Evolutionary conservation across 139 green algal genomes (phyloP).

Genomic region (Mychonastes homosphaera): DNA sequence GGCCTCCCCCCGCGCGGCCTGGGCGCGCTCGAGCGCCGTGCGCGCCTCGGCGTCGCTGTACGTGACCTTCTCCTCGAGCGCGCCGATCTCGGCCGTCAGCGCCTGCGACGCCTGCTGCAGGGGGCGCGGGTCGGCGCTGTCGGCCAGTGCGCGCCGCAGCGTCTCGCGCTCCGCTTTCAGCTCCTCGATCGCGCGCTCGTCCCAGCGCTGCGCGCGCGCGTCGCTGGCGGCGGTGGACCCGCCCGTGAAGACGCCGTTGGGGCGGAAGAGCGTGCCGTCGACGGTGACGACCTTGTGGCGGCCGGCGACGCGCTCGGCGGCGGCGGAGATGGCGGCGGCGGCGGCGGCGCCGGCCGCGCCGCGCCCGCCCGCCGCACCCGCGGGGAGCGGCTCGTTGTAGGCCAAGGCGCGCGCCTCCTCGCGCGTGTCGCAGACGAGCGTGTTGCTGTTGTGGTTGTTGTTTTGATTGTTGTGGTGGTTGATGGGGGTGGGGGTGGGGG

Average conservation of each 20-base stretch:
- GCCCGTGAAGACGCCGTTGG: constrained; percentile 70
- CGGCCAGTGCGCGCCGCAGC: not conserved
- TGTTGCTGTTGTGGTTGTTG: constrained; percentile 47
- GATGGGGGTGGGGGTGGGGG: no score
- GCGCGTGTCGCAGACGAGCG: constrained; percentile 78
- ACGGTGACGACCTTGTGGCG: constrained; percentile 60
- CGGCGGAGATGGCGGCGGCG: no score
- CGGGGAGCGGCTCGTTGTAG: constrained; percentile 40
- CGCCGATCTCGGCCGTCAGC: constrained; percentile 12
- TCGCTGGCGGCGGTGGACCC: constrained; percentile 33
- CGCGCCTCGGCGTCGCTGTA: constrained; percentile 33
- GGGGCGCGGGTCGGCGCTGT: not conserved
- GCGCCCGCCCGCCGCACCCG: no score
- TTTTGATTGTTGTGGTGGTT: no score
- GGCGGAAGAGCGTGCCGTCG: constrained; percentile 79
- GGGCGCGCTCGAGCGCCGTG: constrained; percentile 5
- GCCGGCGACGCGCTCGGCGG: no score
- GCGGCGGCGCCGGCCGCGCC: no score
- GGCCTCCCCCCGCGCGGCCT: constrained; percentile 7
- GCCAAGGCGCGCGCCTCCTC: constrained; percentile 67
- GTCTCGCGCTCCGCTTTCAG: constrained; percentile 40
- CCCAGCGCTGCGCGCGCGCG: constrained; percentile 48
- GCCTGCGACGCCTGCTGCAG: constrained; percentile 14
- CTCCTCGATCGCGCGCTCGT: constrained; percentile 40
- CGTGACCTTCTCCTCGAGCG: constrained; percentile 26